Base-by-base conservation (phyloP, 2,329 filamentous ascomycete genomes). In the Pestalotiopsis sp. region DNA sequence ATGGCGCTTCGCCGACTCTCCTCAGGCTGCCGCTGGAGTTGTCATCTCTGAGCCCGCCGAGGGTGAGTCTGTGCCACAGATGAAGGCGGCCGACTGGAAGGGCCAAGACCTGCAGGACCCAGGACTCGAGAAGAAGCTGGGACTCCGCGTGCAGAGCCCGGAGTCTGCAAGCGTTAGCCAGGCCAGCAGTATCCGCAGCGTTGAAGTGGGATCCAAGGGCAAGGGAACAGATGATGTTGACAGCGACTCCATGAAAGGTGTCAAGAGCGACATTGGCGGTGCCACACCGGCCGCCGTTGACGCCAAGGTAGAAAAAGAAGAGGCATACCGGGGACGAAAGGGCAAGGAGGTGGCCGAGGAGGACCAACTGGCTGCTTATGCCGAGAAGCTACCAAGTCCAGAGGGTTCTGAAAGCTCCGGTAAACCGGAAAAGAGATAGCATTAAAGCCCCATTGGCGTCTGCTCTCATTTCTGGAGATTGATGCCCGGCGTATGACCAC, bases 21-120 rank as follows among this genome's bases (percentile, higher is more conserved):
- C 74, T 0, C 73, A 70, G 0, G 70, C 70, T 1, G 71, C 68
- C 0, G 57, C 62, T 1, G 72, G 72, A 27, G 73, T 71, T 25
- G 17, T 61, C 63, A 88, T 93, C 65, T 84, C 82, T 1, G 89
- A 94, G 78, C 93, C 93, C 0, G 84, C 83, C 17, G 83, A 88
- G 45, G 89, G 90, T 3, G 89, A 92, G 65, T 87, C 89, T 0
- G 90, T 97, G 4, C 88, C 88, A 1, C 91, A 97, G 80, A 88
- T 88, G 73, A 80, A 83, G 62, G 82, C 93, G 1, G 89, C 93
- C 0, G 89, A 97, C 76, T 97, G 94, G 94, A 90, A 90, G 69
- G 92, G 92, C 1, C 83, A 78, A 0, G 82, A 85, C 58, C 75
- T 76, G 4, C 82, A 83, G 58, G 83, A 84, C 20, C 83, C 85